These are phyloP conservation scores for Cryphonectria radicalis DNA, from an alignment of 2,329 filamentous ascomycete genomes.

Conservation along the genomic window DNA sequence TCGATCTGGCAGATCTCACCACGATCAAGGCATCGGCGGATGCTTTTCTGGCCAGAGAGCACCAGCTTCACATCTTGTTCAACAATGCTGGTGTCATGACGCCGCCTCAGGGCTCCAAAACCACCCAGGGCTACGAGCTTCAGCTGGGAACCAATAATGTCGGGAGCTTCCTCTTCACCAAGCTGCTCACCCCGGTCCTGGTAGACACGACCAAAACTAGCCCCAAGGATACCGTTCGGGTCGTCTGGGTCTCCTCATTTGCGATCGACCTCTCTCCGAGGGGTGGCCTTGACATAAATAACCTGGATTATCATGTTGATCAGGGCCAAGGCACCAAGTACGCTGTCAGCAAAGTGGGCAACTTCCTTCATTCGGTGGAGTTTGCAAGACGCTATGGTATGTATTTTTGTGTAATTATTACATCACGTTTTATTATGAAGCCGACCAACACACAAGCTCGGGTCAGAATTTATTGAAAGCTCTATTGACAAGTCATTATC, in stretches of 20 bases:
- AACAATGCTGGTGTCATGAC: slow-evolving; percentile 42
- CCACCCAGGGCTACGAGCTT: slow-evolving; percentile 27
- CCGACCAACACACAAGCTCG: no score
- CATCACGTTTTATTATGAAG: background rate
- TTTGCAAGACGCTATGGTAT: slow-evolving; percentile 12
- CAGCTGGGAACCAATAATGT: slow-evolving; percentile 16
- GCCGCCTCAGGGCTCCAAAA: slow-evolving; percentile 35
- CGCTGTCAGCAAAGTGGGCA: slow-evolving; percentile 23
- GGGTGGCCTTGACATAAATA: background rate
- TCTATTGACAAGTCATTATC: background rate
- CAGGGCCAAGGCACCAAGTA: background rate
- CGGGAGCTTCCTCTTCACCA: slow-evolving; percentile 15
- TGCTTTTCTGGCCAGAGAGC: slow-evolving; percentile 34
- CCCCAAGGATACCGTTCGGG: slow-evolving; percentile 9
- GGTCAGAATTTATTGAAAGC: no score
- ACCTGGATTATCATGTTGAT: slow-evolving; percentile 19
- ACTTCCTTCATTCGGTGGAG: slow-evolving; percentile 13
- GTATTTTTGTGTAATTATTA: background rate
- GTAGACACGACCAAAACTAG: slow-evolving; percentile 1
- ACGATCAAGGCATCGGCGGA: slow-evolving; percentile 33
- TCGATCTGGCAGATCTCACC: slow-evolving; percentile 41
- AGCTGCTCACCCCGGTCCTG: slow-evolving; percentile 6
- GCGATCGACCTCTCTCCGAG: background rate
- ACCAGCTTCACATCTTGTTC: slow-evolving; percentile 39
- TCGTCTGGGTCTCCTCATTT: slow-evolving; percentile 15